A percentile compares a stretch with the other conserved stretches of the same genome.
Evolutionary conservation across 75 land plant genomes (phyloP).

Genomic region (Isoetes taiwanensis): DNA sequence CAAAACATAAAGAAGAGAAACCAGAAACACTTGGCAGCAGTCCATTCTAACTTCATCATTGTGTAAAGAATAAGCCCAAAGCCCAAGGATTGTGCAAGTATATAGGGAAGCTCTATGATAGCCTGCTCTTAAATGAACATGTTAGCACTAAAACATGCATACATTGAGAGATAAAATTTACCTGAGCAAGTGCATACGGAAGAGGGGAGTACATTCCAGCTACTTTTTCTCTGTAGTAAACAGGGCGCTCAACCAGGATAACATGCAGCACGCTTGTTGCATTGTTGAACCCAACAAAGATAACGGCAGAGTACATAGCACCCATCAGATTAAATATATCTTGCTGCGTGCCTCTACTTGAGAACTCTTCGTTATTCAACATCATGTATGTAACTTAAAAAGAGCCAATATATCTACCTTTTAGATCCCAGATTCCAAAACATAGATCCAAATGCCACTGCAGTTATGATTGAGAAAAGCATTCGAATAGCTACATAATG

Average conservation of each 20-base stretch:
- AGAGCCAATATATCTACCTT: background rate
- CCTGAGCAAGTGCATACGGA: constrained; percentile 3
- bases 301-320: background rate
- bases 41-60: constrained; percentile 32
- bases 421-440: constrained; percentile 5
- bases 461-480: background rate
- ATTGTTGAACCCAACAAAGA: background rate
- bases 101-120: constrained; percentile 30
- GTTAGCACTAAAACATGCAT: background rate
- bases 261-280: background rate
- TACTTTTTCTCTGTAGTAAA: background rate
- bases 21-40: constrained; percentile 25
- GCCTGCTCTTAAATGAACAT: constrained; percentile 18
- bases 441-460: background rate
- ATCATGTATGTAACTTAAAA: background rate
- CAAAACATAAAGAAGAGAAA: constrained; percentile 27
- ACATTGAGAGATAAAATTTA: too few species aligned
- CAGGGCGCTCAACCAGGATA: background rate
- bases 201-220: constrained; percentile 1
- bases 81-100: constrained; percentile 19
- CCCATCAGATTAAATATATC: constrained; percentile 4
- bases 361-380: background rate
- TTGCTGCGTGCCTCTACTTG: background rate
- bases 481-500: background rate
- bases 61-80: constrained; percentile 21